Conservation (phyloP, 768 basidiomycete genomes). For the Leccinum uliginosum region DNA sequence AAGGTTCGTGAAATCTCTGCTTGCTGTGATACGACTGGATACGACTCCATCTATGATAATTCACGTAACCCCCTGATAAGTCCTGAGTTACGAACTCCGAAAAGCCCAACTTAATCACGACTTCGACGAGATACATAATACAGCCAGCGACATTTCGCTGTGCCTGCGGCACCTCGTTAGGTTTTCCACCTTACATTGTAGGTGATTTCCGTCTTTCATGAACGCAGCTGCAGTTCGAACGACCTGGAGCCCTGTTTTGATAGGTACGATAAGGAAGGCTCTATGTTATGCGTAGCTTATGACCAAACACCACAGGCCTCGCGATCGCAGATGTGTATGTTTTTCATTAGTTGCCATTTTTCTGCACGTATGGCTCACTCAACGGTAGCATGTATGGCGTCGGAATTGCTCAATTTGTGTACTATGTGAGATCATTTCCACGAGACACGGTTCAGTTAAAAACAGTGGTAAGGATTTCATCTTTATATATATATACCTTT, state of each 20-base stretch:
- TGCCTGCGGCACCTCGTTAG: background rate
- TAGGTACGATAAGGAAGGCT: conserved; percentile 7
- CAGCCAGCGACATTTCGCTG: too few species aligned
- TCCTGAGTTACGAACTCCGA: too few species aligned
- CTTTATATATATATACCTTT: background rate
- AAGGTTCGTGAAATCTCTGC: too few species aligned
- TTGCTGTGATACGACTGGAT: too few species aligned
- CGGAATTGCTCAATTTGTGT: background rate
- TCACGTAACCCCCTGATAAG: too few species aligned
- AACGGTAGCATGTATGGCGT: background rate
- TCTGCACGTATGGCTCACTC: background rate
- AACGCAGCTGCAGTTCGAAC: background rate
- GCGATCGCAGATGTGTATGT: conserved; percentile 13
- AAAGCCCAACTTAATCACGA: too few species aligned
- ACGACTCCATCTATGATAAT: too few species aligned
- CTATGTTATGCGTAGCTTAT: background rate
- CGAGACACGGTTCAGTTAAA: conserved; percentile 10
- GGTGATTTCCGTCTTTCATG: conserved; percentile 6
- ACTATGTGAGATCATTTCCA: conserved; percentile 17
- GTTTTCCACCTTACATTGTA: background rate
- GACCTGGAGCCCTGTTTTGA: conserved; percentile 13
- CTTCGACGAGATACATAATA: too few species aligned
- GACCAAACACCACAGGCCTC: conserved; percentile 15
- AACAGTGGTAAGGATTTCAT: conserved; percentile 12
- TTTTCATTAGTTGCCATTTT: background rate